These are phyloP conservation scores for Hyphopichia fennica DNA, from an alignment of 1,139 yeast species.

Conservation along the genomic window DNA sequence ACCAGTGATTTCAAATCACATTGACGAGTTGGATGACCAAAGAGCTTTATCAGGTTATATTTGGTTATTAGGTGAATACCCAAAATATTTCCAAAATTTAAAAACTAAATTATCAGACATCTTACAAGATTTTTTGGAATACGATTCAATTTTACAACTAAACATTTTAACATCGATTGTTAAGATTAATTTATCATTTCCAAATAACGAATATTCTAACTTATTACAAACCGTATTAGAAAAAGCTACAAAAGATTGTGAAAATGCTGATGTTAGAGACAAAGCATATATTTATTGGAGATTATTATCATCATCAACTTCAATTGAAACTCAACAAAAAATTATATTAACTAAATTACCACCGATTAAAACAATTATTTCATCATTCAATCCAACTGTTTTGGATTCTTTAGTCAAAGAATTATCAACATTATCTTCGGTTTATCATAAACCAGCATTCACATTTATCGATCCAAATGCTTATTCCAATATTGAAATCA, in stretches of 20 bases:
- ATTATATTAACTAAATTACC: slow-evolving; percentile 67
- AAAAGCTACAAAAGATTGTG: slow-evolving; percentile 75
- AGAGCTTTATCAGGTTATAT: slow-evolving; percentile 76
- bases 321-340: slow-evolving; percentile 47
- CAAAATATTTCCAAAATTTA: slow-evolving; percentile 63
- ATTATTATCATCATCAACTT: slow-evolving; percentile 59
- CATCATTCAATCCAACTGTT: slow-evolving; percentile 66
- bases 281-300: slow-evolving; percentile 96
- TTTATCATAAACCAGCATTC: slow-evolving; percentile 81
- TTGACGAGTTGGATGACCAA: slow-evolving; percentile 57
- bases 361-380: slow-evolving; percentile 68
- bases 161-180: slow-evolving; percentile 77
- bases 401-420: slow-evolving; percentile 71
- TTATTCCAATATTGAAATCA: slow-evolving; percentile 22
- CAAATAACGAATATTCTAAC: slow-evolving; percentile 31
- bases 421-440: slow-evolving; percentile 83
- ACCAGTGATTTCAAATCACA: slow-evolving; percentile 64
- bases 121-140: slow-evolving; percentile 66
- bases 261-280: slow-evolving; percentile 91
- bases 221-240: slow-evolving; percentile 73
- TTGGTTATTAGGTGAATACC: slow-evolving; percentile 90
- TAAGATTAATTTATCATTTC: slow-evolving; percentile 57
- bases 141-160: slow-evolving; percentile 74
- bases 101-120: slow-evolving; percentile 46
- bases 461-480: slow-evolving; percentile 54